These are phyloP conservation scores for Intubia oerlemansii DNA, from an alignment of 2,329 filamentous ascomycete species.

Conservation along the genomic window DNA sequence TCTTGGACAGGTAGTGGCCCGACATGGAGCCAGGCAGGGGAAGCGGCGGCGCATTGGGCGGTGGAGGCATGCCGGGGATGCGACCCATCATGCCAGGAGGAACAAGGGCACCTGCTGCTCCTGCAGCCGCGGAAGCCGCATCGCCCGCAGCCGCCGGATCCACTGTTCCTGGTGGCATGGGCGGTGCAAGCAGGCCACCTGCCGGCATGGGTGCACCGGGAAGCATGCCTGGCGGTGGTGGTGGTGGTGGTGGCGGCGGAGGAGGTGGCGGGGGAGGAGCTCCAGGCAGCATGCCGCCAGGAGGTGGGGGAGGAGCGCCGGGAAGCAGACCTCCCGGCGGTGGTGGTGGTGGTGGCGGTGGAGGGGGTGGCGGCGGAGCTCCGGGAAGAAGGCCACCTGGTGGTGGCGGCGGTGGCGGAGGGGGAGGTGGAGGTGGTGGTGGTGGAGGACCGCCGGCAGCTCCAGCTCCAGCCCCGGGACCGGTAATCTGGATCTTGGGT, in stretches of 20 bases:
- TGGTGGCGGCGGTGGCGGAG: constrained; percentile 10
- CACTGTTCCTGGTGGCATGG: too few relatives aligned
- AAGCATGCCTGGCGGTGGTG: too few relatives aligned
- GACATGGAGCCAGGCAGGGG: constrained; percentile 33
- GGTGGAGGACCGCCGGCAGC: constrained; percentile 20
- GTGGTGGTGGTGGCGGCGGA: constrained; percentile 9
- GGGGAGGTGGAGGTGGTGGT: constrained; percentile 26
- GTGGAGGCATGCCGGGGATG: constrained; percentile 15
- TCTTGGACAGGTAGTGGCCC: constrained; percentile 54
- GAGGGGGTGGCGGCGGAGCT: constrained; percentile 13
- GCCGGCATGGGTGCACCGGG: too few relatives aligned
- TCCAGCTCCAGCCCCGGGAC: too few relatives aligned
- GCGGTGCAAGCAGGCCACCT: too few relatives aligned
- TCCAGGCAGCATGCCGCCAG: constrained; percentile 12
- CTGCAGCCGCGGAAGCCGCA: too few relatives aligned
- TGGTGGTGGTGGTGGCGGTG: constrained; percentile 18
- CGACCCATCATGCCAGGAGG: too few relatives aligned
- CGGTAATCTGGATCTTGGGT: constrained; percentile 37
- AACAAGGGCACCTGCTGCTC: too few relatives aligned
- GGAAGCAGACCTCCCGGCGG: constrained; percentile 23
- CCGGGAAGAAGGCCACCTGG: constrained; percentile 9
- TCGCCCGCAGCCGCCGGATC: too few relatives aligned
- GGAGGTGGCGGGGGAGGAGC: constrained; percentile 10
- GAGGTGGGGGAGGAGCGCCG: constrained; percentile 21
- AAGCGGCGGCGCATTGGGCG: constrained; percentile 12